Conservation (phyloP, 2,329 filamentous ascomycete genomes). For the Cladosporium oxysporum region DNA sequence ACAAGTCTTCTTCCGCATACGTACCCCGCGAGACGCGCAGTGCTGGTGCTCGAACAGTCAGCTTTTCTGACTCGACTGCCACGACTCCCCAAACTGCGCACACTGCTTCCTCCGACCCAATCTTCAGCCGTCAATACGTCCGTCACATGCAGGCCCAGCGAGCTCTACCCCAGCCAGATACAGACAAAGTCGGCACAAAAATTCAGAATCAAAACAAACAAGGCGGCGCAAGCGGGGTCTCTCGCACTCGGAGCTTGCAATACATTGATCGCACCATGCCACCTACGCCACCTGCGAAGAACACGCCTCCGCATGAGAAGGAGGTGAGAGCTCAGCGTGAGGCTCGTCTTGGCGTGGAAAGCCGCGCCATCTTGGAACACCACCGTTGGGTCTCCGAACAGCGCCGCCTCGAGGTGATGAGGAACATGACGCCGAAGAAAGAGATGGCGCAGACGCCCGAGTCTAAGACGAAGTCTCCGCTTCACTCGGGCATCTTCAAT, state of each 20-base stretch:
- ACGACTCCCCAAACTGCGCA: conserved; percentile 23
- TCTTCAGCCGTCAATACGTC: conserved; percentile 20
- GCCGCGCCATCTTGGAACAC: neutral
- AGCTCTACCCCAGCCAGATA: conserved; percentile 22
- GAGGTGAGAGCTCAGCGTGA: neutral
- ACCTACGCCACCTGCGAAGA: conserved; percentile 48
- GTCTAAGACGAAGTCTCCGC: neutral
- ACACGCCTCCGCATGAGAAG: conserved; percentile 43
- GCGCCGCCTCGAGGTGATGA: neutral
- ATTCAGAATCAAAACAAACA: conserved; percentile 4
- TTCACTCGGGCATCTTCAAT: neutral
- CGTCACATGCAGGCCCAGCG: conserved; percentile 20
- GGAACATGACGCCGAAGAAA: neutral
- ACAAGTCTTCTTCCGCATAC: neutral
- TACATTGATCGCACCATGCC: conserved; percentile 34
- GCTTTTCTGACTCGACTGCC: neutral
- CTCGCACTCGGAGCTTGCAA: conserved; percentile 33
- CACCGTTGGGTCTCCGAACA: neutral
- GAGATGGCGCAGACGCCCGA: neutral
- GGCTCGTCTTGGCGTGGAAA: neutral
- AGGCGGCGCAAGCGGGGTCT: conserved; percentile 19
- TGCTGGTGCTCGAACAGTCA: neutral
- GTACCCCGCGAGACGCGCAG: conserved; percentile 3
- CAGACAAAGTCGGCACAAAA: conserved; percentile 19
- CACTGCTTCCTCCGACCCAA: conserved; percentile 23